These are phyloP conservation scores for Daldinia bambusicola DNA, from an alignment of 495 filamentous ascomycete species.

Conservation along the genomic window DNA sequence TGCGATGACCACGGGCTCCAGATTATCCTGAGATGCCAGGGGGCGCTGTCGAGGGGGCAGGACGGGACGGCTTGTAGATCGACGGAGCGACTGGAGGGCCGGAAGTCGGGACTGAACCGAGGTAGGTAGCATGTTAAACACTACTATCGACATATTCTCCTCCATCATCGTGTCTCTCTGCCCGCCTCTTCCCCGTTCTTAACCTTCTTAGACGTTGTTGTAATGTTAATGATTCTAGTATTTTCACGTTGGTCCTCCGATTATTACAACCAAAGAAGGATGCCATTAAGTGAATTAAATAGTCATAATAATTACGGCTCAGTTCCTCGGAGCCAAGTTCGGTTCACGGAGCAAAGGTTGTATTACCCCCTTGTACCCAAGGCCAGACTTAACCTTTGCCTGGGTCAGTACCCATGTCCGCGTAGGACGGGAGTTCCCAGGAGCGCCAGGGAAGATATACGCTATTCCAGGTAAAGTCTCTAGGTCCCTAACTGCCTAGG, in stretches of 20 bases:
- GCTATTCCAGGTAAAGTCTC: background rate
- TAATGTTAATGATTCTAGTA: conserved; percentile 11
- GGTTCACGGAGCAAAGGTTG: conserved; percentile 4
- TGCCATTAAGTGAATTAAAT: background rate
- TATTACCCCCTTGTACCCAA: conserved; percentile 1
- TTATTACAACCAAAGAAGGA: background rate
- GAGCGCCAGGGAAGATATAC: background rate
- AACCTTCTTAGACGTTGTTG: background rate
- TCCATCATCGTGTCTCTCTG: conserved; percentile 39
- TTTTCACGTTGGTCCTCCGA: background rate
- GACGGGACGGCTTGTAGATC: conserved; percentile 35
- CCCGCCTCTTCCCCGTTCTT: background rate
- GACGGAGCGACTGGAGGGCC: conserved; percentile 42
- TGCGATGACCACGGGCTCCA: conserved; percentile 25
- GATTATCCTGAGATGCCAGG: conserved; percentile 13
- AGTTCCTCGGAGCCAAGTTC: conserved; percentile 21
- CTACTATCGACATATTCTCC: conserved; percentile 43
- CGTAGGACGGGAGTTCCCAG: background rate
- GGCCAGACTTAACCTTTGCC: conserved; percentile 10
- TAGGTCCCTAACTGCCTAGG: background rate
- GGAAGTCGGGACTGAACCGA: conserved; percentile 47
- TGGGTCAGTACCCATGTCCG: background rate
- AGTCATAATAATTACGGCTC: background rate
- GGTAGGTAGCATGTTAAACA: conserved; percentile 46
- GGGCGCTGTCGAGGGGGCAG: conserved; percentile 30